Conservation (phyloP, 257 asterid genomes). For the Euphrasia confusa region DNA sequence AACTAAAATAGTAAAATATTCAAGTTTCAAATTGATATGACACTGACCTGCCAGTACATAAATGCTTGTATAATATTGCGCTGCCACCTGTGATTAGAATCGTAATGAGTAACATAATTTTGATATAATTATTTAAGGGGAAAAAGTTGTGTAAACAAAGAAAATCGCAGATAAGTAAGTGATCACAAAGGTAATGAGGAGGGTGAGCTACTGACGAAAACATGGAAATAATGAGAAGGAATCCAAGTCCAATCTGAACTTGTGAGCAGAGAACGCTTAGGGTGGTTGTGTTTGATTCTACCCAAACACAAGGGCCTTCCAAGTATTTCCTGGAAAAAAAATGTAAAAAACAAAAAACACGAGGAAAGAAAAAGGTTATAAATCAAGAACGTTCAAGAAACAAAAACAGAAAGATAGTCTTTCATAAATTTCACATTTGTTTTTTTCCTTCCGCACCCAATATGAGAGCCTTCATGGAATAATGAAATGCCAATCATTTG, state of each 20-base stretch:
- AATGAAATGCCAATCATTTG: constrained; percentile 3
- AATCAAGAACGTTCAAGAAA: background rate
- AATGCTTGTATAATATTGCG: constrained; percentile 75
- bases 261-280: constrained; percentile 71
- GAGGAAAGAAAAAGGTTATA: too few relatives aligned
- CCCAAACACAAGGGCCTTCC: constrained; percentile 87
- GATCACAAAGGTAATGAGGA: constrained; percentile 9
- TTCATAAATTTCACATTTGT: constrained; percentile 18
- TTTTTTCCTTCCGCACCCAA: background rate
- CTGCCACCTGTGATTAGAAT: constrained; percentile 62
- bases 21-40: constrained; percentile 16
- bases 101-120: constrained; percentile 5
- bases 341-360: too few relatives aligned
- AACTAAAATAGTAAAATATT: background rate
- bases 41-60: constrained; percentile 80
- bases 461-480: constrained; percentile 10
- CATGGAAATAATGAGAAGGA: constrained; percentile 61
- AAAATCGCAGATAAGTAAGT: background rate
- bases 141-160: background rate
- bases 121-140: background rate
- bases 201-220: constrained; percentile 56
- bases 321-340: constrained; percentile 60
- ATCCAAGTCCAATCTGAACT: constrained; percentile 74
- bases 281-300: constrained; percentile 67
- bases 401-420: background rate